These are phyloP conservation scores for Candida albicans DNA, from an alignment of 1,139 yeast species.

Conservation along the genomic window DNA sequence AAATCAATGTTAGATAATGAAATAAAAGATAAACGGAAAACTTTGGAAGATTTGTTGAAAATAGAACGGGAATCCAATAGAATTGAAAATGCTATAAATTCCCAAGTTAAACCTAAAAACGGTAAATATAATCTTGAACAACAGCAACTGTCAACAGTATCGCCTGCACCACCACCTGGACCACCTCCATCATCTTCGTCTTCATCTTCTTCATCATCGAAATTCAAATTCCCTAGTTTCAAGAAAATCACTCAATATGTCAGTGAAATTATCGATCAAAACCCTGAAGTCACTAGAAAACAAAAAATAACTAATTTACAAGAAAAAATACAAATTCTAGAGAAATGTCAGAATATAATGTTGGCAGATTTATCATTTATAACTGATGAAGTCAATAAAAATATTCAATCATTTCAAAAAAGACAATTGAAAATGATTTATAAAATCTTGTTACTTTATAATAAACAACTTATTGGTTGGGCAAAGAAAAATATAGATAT, in stretches of 20 bases:
- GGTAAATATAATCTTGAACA: constrained; percentile 29
- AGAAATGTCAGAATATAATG: constrained; percentile 60
- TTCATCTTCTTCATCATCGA: constrained; percentile 10
- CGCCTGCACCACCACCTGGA: constrained; percentile 1
- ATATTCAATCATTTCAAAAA: constrained; percentile 51
- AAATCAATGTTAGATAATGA: constrained; percentile 57
- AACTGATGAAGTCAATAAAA: constrained; percentile 49
- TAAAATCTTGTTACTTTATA: constrained; percentile 50
- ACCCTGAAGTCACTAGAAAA: constrained; percentile 65
- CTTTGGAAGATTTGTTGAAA: constrained; percentile 40
- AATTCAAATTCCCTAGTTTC: constrained; percentile 28
- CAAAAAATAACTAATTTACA: constrained; percentile 53
- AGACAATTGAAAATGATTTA: constrained; percentile 47
- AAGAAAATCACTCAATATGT: constrained; percentile 63
- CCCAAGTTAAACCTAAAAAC: constrained; percentile 28
- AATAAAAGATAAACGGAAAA: constrained; percentile 45
- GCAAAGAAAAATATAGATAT: constrained; percentile 67
- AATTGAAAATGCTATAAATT: constrained; percentile 34
- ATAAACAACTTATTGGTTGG: constrained; percentile 64
- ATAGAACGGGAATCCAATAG: constrained; percentile 42
- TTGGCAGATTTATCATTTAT: constrained; percentile 55
- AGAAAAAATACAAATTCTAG: constrained; percentile 52
- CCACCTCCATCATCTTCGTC: constrained; percentile 5
- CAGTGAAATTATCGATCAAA: constrained; percentile 67
- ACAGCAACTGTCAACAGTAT: background rate